phyloP scores from a whole-genome alignment of 2,329 filamentous ascomycete genomes.

The Cytospora paraplurivora region DNA sequence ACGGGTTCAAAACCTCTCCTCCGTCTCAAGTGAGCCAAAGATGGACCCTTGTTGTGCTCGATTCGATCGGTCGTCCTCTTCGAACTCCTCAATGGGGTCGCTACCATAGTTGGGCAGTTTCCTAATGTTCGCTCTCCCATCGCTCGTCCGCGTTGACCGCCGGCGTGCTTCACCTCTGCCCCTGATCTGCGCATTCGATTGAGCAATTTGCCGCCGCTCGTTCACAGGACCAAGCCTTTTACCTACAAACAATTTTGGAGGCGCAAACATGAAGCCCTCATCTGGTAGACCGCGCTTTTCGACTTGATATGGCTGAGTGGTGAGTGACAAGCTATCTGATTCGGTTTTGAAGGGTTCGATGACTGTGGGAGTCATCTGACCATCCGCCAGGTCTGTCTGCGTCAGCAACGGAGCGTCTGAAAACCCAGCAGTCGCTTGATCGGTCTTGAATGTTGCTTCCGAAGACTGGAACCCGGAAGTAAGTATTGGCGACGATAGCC shows the following conservation, averaged over 20 bases:
- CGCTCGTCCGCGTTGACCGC: slow-evolving; percentile 19
- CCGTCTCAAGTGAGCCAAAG: slow-evolving; percentile 35
- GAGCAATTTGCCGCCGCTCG: slow-evolving; percentile 21
- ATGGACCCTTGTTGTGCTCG: slow-evolving; percentile 28
- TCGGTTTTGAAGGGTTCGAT: not conserved
- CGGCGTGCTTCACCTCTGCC: slow-evolving; percentile 9
- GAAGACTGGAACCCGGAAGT: not conserved
- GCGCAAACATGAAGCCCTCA: slow-evolving; percentile 33
- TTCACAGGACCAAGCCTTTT: slow-evolving; percentile 25
- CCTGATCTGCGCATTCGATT: slow-evolving; percentile 22
- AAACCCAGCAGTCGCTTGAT: slow-evolving; percentile 19
- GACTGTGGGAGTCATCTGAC: not conserved
- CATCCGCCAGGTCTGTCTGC: not conserved
- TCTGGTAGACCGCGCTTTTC: not conserved
- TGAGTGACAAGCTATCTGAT: not conserved
- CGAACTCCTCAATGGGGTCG: slow-evolving; percentile 40
- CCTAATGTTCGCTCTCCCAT: slow-evolving; percentile 36
- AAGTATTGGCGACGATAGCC: not conserved
- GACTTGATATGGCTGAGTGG: not conserved
- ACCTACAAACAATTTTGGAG: slow-evolving; percentile 36
- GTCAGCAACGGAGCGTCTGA: not conserved
- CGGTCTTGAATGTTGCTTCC: slow-evolving; percentile 1
- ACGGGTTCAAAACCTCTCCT: slow-evolving; percentile 11
- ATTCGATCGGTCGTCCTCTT: slow-evolving; percentile 27
- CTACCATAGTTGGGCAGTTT: slow-evolving; percentile 36